phyloP scores from a whole-genome alignment of 2,329 filamentous ascomycete species.

The Fusarium stilboides region DNA sequence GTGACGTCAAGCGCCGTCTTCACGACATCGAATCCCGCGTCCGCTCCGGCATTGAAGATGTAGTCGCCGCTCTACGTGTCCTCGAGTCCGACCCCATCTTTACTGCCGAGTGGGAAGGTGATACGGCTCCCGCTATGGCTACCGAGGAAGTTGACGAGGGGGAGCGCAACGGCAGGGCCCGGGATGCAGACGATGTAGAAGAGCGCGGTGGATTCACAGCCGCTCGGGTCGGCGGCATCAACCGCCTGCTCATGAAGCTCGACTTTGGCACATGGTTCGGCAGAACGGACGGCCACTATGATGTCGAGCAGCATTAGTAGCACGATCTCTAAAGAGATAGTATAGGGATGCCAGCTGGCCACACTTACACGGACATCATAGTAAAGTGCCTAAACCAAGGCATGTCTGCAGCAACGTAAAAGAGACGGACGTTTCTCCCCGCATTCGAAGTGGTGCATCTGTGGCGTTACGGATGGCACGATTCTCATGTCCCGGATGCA shows the following conservation, averaged over 20 bases:
- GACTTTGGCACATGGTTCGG: slow-evolving; percentile 77
- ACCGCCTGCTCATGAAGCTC: slow-evolving; percentile 91
- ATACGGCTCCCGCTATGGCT: slow-evolving; percentile 35
- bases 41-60: slow-evolving; percentile 76
- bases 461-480: slow-evolving; percentile 51
- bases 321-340: slow-evolving; percentile 12
- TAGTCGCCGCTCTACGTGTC: slow-evolving; percentile 70
- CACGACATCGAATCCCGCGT: slow-evolving; percentile 74
- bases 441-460: slow-evolving; percentile 18
- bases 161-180: slow-evolving; percentile 32
- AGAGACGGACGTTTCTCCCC: slow-evolving; percentile 24
- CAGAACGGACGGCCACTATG: slow-evolving; percentile 47
- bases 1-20: slow-evolving; percentile 75
- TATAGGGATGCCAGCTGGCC: slow-evolving; percentile 3
- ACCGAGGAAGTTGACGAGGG: slow-evolving; percentile 34
- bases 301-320: slow-evolving; percentile 21
- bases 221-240: slow-evolving; percentile 82
- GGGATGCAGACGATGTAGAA: slow-evolving; percentile 59
- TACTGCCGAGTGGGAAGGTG: slow-evolving; percentile 61
- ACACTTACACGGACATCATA: slow-evolving; percentile 18
- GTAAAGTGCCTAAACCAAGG: slow-evolving; percentile 35
- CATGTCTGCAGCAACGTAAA: slow-evolving; percentile 29
- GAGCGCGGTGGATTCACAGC: slow-evolving; percentile 71
- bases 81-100: slow-evolving; percentile 63
- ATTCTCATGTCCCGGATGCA: slow-evolving; percentile 45